Evolutionary conservation across 2,329 filamentous ascomycete species (phyloP), one percentile per base, ranked within the genome.

Genomic region (Alternaria consortialis): DNA sequence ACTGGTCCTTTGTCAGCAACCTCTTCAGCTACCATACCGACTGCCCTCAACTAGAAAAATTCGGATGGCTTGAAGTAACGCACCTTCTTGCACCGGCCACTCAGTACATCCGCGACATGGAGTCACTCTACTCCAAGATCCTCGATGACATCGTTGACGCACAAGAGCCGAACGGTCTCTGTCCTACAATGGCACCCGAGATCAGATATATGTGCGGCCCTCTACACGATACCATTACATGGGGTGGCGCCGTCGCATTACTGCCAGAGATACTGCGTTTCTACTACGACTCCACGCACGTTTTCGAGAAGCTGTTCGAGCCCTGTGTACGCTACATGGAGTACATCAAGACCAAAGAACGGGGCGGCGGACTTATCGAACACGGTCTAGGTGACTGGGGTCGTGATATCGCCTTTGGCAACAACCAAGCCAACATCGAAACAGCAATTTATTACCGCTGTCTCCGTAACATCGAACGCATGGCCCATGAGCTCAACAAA

Each of bases 141-240:
- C 56, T 84, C 0, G 80, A 83, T 44, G 81, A 84, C 58, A 83
- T 84, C 15, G 66, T 82, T 4, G 82, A 84, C 43, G 74, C 80
- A 0, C 82, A 84, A 56, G 81, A 84, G 34, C 68, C 79, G 0
- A 79, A 74, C 15, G 81, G 82, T 1, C 72, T 84, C 2, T 79
- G 82, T 6, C 82, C 82, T 1, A 83, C 80, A 0, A 83, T 84
- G 81, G 82, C 81, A 0, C 82, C 82, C 0, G 77, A 83, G 58
- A 80, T 82, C 25, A 69, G 82, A 13, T 84, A 84, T 54, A 84
- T 84, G 81, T 83, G 81, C 57, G 82, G 82, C 0, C 82, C 82
- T 1, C 71, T 84, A 4, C 80, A 83, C 56, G 81, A 84, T 54
- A 83, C 81, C 0, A 81, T 82, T 51, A 80, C 79, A 2, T 82